These are phyloP conservation scores for Canavalia gladiata DNA, from an alignment of 306 rosid species.

Conservation along the genomic window DNA sequence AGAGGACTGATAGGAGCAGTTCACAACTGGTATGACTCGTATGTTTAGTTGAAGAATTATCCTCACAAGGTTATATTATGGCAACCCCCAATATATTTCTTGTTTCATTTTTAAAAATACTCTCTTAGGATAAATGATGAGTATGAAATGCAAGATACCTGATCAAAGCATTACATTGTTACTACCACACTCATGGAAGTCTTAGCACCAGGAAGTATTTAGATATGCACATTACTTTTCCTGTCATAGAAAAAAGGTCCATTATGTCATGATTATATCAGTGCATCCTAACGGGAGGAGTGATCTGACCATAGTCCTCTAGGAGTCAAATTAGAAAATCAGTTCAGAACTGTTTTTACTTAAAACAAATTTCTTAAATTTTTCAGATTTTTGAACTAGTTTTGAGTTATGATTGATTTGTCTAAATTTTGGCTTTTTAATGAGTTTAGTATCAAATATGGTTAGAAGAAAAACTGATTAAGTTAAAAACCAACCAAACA, in stretches of 20 bases:
- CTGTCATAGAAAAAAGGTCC: not conserved
- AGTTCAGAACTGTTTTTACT: not conserved
- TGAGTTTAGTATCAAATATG: not conserved
- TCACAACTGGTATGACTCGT: constrained; percentile 69
- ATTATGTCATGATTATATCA: constrained; percentile 9
- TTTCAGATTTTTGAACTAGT: not conserved
- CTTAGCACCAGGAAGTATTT: constrained; percentile 17
- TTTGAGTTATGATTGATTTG: not conserved
- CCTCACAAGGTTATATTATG: not conserved
- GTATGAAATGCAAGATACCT: constrained; percentile 9
- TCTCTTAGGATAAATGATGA: not conserved
- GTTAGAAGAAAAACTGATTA: not conserved
- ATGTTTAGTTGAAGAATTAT: constrained; percentile 13
- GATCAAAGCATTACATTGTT: not conserved
- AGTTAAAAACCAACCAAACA: not conserved
- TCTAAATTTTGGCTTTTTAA: not conserved
- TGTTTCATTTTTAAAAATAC: constrained; percentile 11
- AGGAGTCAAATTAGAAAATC: not conserved
- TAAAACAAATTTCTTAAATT: too few species aligned
- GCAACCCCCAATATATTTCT: not conserved
- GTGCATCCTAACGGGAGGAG: constrained; percentile 23
- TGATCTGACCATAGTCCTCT: constrained; percentile 13
- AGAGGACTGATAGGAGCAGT: constrained; percentile 81
- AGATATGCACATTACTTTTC: not conserved
- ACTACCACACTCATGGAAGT: not conserved